Percentiles rank a stretch among this genome's conserved stretches.
Conservation (phyloP, 2,329 filamentous ascomycete genomes). For the Colletotrichum costaricense region DNA sequence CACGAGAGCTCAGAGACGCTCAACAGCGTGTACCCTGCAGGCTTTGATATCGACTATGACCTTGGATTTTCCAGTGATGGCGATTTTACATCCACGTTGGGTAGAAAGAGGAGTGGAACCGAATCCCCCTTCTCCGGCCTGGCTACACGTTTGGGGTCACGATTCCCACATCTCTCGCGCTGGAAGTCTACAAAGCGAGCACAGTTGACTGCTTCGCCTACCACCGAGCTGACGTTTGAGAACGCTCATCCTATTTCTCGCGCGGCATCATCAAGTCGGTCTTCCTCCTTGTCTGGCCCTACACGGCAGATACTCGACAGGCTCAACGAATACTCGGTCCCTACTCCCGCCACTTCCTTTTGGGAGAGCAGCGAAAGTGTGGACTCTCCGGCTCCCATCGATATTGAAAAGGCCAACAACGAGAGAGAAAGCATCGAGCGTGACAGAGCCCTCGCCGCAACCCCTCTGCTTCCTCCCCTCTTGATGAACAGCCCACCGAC, state of each 20-base stretch:
- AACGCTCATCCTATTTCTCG: slow-evolving; percentile 73
- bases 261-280: slow-evolving; percentile 79
- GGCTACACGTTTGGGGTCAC: slow-evolving; percentile 73
- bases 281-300: slow-evolving; percentile 79
- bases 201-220: slow-evolving; percentile 66
- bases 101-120: slow-evolving; percentile 66
- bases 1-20: slow-evolving; percentile 56
- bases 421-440: slow-evolving; percentile 64
- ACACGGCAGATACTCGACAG: slow-evolving; percentile 58
- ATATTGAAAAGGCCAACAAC: slow-evolving; percentile 64
- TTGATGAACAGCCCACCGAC: slow-evolving; percentile 68
- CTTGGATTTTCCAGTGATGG: slow-evolving; percentile 74
- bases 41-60: slow-evolving; percentile 71
- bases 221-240: slow-evolving; percentile 87
- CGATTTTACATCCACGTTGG: slow-evolving; percentile 59
- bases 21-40: slow-evolving; percentile 53
- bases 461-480: slow-evolving; percentile 86
- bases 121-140: slow-evolving; percentile 73
- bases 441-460: slow-evolving; percentile 75
- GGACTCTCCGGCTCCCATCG: slow-evolving; percentile 57
- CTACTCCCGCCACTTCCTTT: slow-evolving; percentile 71
- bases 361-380: slow-evolving; percentile 70
- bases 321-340: slow-evolving; percentile 63
- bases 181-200: slow-evolving; percentile 60
- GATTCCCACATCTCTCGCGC: slow-evolving; percentile 64